Base-by-base conservation (phyloP, 306 rosid genomes). In the Lagenaria siceraria region DNA sequence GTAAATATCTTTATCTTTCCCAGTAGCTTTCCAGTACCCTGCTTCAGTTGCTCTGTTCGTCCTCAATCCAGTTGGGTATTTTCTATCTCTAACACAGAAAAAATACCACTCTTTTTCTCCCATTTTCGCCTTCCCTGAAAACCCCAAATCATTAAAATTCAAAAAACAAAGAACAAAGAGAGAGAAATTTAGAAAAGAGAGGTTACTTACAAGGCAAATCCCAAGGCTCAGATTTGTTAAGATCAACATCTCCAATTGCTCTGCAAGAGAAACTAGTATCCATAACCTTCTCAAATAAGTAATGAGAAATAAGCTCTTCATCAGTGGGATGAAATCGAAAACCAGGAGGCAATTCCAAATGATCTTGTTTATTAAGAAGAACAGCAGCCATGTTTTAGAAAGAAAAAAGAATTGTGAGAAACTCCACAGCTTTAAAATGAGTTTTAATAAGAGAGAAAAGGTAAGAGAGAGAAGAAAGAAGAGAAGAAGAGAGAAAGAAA, bases 171-270 rank as follows among this genome's bases (percentile, higher is more conserved):
- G 74, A 15, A 48, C n/a, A 4, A 27, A 11, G 54, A 14, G 21
- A 62, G 38, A 65, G 11, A 27, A n/a, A 18, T 63, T 11, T 3
- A 0, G 42, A 3, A 38, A 4, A 19, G 58, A 78, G 82, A 53
- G 58, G 22, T 53, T 4, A 2, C 91, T 88, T 83, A 95, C 99
- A 75, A 43, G 97, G 99, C 76, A 95, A 89, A 33, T 92, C 97
- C 99, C 99, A 95, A n/a, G 99, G 99, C 81, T 95, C 99, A 6
- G 89, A 92, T 86, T 82, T 92, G 87, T 95, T 95, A 75, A 95
- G 88, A 85, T 95, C 97, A 10, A 90, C 97, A n/a, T 95, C 97
- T 19, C 97, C 97, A 68, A 95, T 90, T 10, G 99, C 97, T 60
- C 83, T 87, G 2, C 96, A 90, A 19, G 81, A 80, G 82, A 95